These are phyloP conservation scores for Paraconiothyrium brasiliense DNA, from an alignment of 2,329 filamentous ascomycete species.

Conservation along the genomic window DNA sequence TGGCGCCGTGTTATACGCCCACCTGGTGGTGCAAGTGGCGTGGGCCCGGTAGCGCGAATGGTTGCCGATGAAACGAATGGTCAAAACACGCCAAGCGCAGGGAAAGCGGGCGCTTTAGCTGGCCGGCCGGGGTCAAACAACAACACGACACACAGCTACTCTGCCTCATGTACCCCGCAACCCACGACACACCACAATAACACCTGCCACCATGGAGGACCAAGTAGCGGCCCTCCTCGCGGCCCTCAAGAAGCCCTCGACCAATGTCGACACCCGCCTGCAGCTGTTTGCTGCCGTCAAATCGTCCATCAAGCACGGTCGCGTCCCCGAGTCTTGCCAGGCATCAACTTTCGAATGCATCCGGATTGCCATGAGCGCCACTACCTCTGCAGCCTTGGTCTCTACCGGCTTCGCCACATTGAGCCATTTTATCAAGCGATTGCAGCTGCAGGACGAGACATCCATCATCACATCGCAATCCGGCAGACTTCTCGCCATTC, in stretches of 20 bases:
- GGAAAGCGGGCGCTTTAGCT: not conserved
- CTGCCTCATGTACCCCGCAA: slow-evolving; percentile 33
- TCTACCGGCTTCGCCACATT: slow-evolving; percentile 88
- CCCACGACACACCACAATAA: slow-evolving; percentile 28
- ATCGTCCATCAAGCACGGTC: slow-evolving; percentile 90
- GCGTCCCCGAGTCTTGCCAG: slow-evolving; percentile 80
- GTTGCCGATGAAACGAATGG: slow-evolving; percentile 19
- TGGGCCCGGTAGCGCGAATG: slow-evolving; percentile 13
- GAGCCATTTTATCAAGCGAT: slow-evolving; percentile 84
- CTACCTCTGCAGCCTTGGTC: slow-evolving; percentile 76
- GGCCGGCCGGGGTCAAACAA: slow-evolving; percentile 17
- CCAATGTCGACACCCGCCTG: slow-evolving; percentile 75
- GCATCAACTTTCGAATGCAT: slow-evolving; percentile 82
- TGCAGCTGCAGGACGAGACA: slow-evolving; percentile 85
- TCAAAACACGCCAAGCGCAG: slow-evolving; percentile 16
- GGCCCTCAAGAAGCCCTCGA: slow-evolving; percentile 69
- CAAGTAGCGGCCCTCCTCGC: slow-evolving; percentile 64
- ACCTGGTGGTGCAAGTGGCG: not conserved
- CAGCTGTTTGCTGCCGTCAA: slow-evolving; percentile 78
- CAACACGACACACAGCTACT: slow-evolving; percentile 21
- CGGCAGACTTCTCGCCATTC: slow-evolving; percentile 73
- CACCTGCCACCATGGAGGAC: slow-evolving; percentile 61
- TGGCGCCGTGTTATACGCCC: not conserved
- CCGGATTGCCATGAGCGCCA: slow-evolving; percentile 76
- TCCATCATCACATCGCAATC: slow-evolving; percentile 74